A percentile compares a stretch with the other conserved stretches of the same genome.
These are phyloP conservation scores for Salix caprea DNA, from an alignment of 345 rosid genomes.

Conservation along the genomic window DNA sequence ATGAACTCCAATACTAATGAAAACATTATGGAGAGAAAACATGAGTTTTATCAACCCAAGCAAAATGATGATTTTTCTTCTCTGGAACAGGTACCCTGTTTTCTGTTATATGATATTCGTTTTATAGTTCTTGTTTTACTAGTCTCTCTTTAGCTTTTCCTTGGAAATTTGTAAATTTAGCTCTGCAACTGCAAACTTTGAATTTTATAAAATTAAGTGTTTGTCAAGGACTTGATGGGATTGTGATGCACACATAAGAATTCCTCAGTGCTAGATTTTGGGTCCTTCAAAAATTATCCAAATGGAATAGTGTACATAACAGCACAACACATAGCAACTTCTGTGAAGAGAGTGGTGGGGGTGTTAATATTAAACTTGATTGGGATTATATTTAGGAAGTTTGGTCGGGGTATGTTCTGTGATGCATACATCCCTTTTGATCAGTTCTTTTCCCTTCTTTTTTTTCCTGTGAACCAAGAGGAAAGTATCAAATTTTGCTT, in stretches of 20 bases:
- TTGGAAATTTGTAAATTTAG: not conserved
- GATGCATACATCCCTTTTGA: not conserved
- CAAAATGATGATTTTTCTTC: slow-evolving; percentile 84
- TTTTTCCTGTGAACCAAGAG: not conserved
- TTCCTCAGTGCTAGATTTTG: not conserved
- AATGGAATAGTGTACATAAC: not conserved
- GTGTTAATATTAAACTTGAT: not conserved
- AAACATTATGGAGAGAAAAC: slow-evolving; percentile 29
- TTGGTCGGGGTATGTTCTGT: not conserved
- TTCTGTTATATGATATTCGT: not conserved
- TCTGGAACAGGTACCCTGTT: slow-evolving; percentile 73
- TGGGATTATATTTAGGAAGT: not conserved
- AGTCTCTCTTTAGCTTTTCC: not conserved
- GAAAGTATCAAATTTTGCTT: not conserved
- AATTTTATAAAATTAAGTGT: not conserved
- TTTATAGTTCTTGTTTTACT: not conserved
- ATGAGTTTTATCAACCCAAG: slow-evolving; percentile 47
- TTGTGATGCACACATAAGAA: not conserved
- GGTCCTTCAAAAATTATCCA: not conserved
- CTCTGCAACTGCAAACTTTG: not conserved
- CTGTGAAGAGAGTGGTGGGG: not conserved
- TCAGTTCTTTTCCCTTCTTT: not conserved
- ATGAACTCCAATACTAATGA: slow-evolving; percentile 25
- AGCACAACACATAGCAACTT: not conserved
- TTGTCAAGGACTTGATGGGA: not conserved